Evolutionary conservation across 2,329 filamentous ascomycete species (phyloP).

Genomic region (Aspergillus tamarii): DNA sequence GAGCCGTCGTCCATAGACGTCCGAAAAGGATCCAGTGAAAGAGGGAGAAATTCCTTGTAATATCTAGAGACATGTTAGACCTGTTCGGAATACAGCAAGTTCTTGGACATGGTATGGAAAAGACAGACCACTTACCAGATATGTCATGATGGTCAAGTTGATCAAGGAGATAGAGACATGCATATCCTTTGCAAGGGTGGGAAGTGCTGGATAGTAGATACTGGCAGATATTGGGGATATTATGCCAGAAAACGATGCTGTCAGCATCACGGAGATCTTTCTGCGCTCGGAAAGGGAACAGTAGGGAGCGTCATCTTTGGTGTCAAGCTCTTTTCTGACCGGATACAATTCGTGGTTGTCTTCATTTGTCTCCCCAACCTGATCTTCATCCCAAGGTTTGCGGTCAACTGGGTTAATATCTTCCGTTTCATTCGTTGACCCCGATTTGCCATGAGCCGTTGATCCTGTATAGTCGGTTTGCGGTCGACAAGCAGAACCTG

Average conservation of each 20-base stretch:
- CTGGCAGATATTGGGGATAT: constrained; percentile 33
- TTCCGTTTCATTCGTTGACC: background rate
- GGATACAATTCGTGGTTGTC: background rate
- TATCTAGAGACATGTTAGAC: constrained; percentile 37
- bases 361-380: background rate
- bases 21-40: constrained; percentile 64
- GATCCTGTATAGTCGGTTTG: background rate
- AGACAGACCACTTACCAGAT: constrained; percentile 38
- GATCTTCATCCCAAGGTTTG: background rate
- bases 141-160: constrained; percentile 54
- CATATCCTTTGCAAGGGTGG: constrained; percentile 39
- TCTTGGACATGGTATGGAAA: background rate
- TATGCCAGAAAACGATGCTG: constrained; percentile 13
- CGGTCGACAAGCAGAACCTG: background rate
- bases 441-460: background rate
- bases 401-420: background rate
- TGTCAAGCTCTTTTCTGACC: background rate
- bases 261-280: constrained; percentile 10
- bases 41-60: constrained; percentile 65
- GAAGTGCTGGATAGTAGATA: constrained; percentile 37
- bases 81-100: background rate
- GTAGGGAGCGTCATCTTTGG: constrained; percentile 8
- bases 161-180: constrained; percentile 44
- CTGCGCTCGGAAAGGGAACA: constrained; percentile 7
- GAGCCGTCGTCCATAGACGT: constrained; percentile 63